A percentile compares a stretch with the other conserved stretches of the same genome.
Evolutionary conservation across 352 stramenopile genomes (phyloP).

Genomic region (Phytophthora crassamura): DNA sequence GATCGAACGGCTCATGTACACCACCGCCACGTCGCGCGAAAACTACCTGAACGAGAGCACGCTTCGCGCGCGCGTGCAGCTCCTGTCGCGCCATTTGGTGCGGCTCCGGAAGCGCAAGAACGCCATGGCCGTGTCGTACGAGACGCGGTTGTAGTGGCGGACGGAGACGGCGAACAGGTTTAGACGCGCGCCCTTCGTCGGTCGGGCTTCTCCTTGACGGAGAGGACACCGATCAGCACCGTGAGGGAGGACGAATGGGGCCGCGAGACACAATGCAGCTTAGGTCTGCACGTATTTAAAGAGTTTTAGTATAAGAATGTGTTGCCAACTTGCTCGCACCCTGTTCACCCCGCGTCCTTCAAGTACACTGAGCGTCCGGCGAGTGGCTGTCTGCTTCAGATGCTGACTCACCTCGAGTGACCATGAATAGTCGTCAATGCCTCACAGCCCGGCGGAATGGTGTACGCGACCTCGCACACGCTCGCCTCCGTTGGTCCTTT

Average conservation of each 20-base stretch:
- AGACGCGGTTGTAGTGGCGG: constrained; percentile 26
- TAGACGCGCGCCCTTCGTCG: constrained; percentile 12
- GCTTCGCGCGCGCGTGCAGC: constrained; percentile 56
- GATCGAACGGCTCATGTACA: constrained; percentile 74
- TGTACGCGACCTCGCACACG: background rate
- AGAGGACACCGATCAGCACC: background rate
- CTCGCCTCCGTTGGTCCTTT: too few relatives aligned
- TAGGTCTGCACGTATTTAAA: constrained; percentile 41
- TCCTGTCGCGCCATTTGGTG: constrained; percentile 62
- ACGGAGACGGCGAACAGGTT: constrained; percentile 10
- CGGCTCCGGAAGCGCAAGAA: constrained; percentile 71
- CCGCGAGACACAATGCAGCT: constrained; percentile 14
- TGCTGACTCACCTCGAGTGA: constrained; percentile 15
- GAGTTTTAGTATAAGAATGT: constrained; percentile 32
- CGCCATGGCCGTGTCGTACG: constrained; percentile 34
- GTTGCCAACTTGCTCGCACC: constrained; percentile 18
- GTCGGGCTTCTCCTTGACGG: background rate
- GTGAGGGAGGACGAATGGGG: background rate
- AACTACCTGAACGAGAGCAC: constrained; percentile 67
- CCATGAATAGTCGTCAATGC: constrained; percentile 1
- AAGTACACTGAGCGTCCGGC: constrained; percentile 16
- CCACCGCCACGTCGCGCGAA: constrained; percentile 52
- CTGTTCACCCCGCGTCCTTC: constrained; percentile 10
- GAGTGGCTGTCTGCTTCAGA: constrained; percentile 1
- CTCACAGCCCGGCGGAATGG: constrained; percentile 12